Evolutionary conservation across 2,329 filamentous ascomycete genomes (phyloP).

Genomic region (Colletotrichum plurivorum): DNA sequence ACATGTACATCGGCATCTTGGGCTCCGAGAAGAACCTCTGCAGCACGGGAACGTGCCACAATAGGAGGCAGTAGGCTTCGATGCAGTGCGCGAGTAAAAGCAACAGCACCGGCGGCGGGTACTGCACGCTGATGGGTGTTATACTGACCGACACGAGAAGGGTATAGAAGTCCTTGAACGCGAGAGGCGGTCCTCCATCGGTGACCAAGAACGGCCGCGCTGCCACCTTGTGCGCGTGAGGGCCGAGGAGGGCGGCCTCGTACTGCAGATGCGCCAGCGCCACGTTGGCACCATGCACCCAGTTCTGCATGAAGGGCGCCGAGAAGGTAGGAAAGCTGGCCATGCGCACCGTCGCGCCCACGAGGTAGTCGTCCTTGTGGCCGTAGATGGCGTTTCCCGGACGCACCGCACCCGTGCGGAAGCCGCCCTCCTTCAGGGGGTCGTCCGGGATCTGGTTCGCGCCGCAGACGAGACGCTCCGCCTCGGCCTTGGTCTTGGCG

Average conservation of each 20-base stretch:
- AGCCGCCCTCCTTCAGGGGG: slow-evolving; percentile 45
- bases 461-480: slow-evolving; percentile 64
- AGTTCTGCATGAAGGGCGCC: slow-evolving; percentile 62
- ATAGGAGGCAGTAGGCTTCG: slow-evolving; percentile 52
- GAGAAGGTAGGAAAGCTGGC: slow-evolving; percentile 59
- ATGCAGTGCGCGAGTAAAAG: slow-evolving; percentile 55
- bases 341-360: slow-evolving; percentile 55
- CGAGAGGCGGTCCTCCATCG: slow-evolving; percentile 61
- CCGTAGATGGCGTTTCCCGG: slow-evolving; percentile 69
- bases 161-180: slow-evolving; percentile 57
- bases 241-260: slow-evolving; percentile 63
- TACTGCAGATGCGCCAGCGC: slow-evolving; percentile 67
- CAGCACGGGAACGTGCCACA: slow-evolving; percentile 45
- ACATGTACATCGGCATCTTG: slow-evolving; percentile 49
- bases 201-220: slow-evolving; percentile 66
- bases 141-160: slow-evolving; percentile 48
- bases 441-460: slow-evolving; percentile 51
- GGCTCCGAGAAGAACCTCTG: slow-evolving; percentile 49
- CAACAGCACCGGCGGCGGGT: slow-evolving; percentile 53
- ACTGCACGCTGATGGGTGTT: slow-evolving; percentile 49
- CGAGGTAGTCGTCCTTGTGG: slow-evolving; percentile 58
- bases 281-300: slow-evolving; percentile 65
- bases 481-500: slow-evolving; percentile 64
- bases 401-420: slow-evolving; percentile 68
- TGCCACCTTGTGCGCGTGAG: slow-evolving; percentile 52